A percentile compares a stretch with the other conserved stretches of the same genome.
These are phyloP conservation scores for Letharia lupina DNA, from an alignment of 495 filamentous ascomycete genomes.

Conservation along the genomic window DNA sequence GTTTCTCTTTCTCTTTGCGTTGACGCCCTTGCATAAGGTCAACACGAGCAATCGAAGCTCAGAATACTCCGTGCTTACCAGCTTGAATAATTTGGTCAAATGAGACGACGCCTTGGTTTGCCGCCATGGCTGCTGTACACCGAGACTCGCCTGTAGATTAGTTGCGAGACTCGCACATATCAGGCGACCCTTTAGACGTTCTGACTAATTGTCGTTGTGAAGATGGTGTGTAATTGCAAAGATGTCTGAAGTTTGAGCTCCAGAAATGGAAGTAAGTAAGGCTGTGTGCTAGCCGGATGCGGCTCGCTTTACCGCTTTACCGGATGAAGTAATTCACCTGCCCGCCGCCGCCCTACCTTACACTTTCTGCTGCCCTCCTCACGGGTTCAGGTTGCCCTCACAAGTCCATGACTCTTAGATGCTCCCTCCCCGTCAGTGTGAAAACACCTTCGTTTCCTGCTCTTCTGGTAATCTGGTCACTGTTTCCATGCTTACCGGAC, in stretches of 20 bases:
- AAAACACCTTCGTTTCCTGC: conserved; percentile 2
- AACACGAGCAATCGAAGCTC: conserved; percentile 7
- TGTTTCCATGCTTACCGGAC: not conserved
- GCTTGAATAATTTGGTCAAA: conserved; percentile 60
- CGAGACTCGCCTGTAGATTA: not conserved
- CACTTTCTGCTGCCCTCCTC: too few species aligned
- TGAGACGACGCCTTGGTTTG: conserved; percentile 42
- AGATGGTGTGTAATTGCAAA: not conserved
- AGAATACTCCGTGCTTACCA: conserved; percentile 35
- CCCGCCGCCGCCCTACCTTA: too few species aligned
- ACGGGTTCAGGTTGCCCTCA: too few species aligned
- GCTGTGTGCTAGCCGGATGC: too few species aligned
- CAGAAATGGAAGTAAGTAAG: too few species aligned
- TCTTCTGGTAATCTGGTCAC: not conserved
- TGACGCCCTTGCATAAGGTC: conserved; percentile 20
- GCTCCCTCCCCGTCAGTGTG: conserved; percentile 5
- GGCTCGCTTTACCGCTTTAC: too few species aligned
- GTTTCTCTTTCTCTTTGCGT: conserved; percentile 14
- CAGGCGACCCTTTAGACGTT: not conserved
- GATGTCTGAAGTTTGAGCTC: too few species aligned
- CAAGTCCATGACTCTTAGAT: not conserved
- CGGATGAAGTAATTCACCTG: too few species aligned
- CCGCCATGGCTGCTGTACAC: conserved; percentile 35
- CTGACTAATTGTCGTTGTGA: not conserved
- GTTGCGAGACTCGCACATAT: not conserved